These are phyloP conservation scores for Clitoria ternatea DNA, from an alignment of 306 rosid species.

Conservation along the genomic window DNA sequence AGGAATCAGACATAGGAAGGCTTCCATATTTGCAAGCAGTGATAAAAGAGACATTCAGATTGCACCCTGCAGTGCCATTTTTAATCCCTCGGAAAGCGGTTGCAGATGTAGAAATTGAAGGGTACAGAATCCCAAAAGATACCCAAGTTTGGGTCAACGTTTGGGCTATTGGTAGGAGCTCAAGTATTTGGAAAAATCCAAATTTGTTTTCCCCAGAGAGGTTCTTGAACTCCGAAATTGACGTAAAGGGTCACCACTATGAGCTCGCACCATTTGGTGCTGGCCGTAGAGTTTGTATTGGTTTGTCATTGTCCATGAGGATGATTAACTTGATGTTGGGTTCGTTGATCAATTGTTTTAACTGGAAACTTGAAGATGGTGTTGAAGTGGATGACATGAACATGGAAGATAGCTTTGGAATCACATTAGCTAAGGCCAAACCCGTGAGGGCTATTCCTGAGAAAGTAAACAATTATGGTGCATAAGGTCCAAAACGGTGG, in stretches of 20 bases:
- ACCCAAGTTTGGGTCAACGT: slow-evolving; percentile 36
- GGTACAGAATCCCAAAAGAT: slow-evolving; percentile 34
- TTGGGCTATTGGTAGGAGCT: slow-evolving; percentile 30
- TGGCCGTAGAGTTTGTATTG: slow-evolving; percentile 32
- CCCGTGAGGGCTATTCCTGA: slow-evolving; percentile 30
- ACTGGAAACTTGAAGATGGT: slow-evolving; percentile 43
- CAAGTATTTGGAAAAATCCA: slow-evolving; percentile 30
- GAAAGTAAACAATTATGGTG: too few relatives aligned
- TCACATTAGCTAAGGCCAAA: slow-evolving; percentile 24
- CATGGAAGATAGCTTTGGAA: slow-evolving; percentile 41
- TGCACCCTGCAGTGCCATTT: slow-evolving; percentile 30
- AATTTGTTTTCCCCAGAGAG: slow-evolving; percentile 39
- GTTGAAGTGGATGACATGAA: too few relatives aligned
- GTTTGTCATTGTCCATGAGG: slow-evolving; percentile 30
- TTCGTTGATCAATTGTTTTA: slow-evolving; percentile 36
- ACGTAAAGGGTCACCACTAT: slow-evolving; percentile 26
- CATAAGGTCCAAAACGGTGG: too few relatives aligned
- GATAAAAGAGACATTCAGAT: slow-evolving; percentile 38
- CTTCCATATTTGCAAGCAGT: slow-evolving; percentile 44
- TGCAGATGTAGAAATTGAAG: slow-evolving; percentile 20
- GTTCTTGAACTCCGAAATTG: slow-evolving; percentile 28
- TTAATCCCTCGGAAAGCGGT: slow-evolving; percentile 41
- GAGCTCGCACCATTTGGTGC: slow-evolving; percentile 40
- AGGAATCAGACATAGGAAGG: slow-evolving; percentile 40
- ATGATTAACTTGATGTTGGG: slow-evolving; percentile 36